Evolutionary conservation across 176 grass and related monocot genomes (phyloP).

Genomic region (Ampelocalamus luodianensis): DNA sequence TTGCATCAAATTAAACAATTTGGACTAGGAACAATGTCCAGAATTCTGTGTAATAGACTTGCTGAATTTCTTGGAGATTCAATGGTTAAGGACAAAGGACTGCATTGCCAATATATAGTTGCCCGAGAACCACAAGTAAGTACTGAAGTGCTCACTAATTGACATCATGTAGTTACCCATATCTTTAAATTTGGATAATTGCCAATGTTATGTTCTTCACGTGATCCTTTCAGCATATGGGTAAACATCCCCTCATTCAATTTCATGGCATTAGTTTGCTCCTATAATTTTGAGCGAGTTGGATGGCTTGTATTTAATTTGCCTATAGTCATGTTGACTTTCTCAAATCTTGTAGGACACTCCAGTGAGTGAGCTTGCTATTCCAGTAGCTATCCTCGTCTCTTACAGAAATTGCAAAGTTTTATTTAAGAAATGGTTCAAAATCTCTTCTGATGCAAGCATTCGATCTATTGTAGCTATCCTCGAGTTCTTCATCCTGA

Average conservation of each 20-base stretch:
- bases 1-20: neutral
- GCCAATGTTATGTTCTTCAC: too few relatives aligned
- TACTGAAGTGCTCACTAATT: constrained; percentile 40
- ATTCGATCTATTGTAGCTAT: constrained; percentile 67
- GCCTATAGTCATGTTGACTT: constrained; percentile 41
- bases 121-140: constrained; percentile 89
- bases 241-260: too few relatives aligned
- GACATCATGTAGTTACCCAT: neutral
- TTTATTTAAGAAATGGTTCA: constrained; percentile 96
- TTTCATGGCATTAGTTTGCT: too few relatives aligned
- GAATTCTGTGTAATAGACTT: constrained; percentile 51
- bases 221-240: too few relatives aligned
- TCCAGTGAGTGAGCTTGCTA: constrained; percentile 90
- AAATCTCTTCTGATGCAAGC: constrained; percentile 74
- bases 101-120: constrained; percentile 91
- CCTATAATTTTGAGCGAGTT: too few relatives aligned
- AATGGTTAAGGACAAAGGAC: constrained; percentile 97
- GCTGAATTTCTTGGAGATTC: constrained; percentile 89
- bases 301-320: too few relatives aligned
- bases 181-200: too few relatives aligned
- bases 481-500: constrained; percentile 67
- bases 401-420: constrained; percentile 67
- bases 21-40: too few relatives aligned
- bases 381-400: constrained; percentile 53
- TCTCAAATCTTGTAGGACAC: constrained; percentile 75